Evolutionary conservation across 108 stramenopile genomes (phyloP).

Genomic region (Pseudonitzschia delicatissima): DNA sequence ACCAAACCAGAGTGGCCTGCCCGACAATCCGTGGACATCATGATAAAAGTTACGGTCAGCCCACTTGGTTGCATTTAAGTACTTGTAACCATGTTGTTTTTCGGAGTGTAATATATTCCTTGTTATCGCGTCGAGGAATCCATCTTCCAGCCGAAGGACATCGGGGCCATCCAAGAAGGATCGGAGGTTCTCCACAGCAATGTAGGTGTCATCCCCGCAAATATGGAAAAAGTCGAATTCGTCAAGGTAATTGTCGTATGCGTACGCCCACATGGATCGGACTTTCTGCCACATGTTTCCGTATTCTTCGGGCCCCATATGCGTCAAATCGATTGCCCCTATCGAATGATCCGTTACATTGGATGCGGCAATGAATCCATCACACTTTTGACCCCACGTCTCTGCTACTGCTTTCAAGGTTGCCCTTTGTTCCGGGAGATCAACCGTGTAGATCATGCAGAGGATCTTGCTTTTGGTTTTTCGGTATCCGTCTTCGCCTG

Average conservation of each 20-base stretch:
- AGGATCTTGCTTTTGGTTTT: too few species aligned
- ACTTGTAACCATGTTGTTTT: too few species aligned
- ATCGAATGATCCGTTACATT: slow-evolving; percentile 50
- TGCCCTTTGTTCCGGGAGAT: background rate
- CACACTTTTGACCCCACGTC: slow-evolving; percentile 47
- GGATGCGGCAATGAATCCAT: slow-evolving; percentile 79
- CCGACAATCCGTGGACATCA: background rate
- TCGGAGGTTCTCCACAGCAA: slow-evolving; percentile 50
- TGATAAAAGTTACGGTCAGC: too few species aligned
- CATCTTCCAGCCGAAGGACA: slow-evolving; percentile 27
- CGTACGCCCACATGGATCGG: slow-evolving; percentile 72
- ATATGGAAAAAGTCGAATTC: slow-evolving; percentile 84
- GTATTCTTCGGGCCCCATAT: slow-evolving; percentile 72
- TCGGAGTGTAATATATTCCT: too few species aligned
- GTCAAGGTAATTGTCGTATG: slow-evolving; percentile 56
- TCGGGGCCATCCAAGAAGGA: slow-evolving; percentile 13
- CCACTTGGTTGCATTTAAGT: too few species aligned
- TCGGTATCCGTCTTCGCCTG: too few species aligned
- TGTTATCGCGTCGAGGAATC: background rate
- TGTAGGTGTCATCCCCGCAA: slow-evolving; percentile 68
- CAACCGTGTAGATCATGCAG: background rate
- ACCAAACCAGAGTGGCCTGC: background rate
- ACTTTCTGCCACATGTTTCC: slow-evolving; percentile 91
- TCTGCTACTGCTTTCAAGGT: slow-evolving; percentile 24
- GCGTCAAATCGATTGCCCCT: slow-evolving; percentile 56